These are phyloP conservation scores for Suillus weaverae DNA, from an alignment of 768 basidiomycete genomes.

Conservation along the genomic window DNA sequence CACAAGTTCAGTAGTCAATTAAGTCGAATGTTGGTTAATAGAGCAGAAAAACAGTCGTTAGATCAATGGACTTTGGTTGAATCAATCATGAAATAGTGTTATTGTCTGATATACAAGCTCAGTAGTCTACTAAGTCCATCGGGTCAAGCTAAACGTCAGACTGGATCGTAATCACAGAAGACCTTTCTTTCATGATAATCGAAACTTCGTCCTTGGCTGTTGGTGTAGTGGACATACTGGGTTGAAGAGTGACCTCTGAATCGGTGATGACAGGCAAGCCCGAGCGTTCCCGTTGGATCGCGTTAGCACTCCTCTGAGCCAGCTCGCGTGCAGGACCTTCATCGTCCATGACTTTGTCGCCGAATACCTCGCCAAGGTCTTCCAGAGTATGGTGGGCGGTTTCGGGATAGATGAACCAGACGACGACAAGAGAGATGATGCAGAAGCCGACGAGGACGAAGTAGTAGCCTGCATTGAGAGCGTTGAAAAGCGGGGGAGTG, in stretches of 20 bases:
- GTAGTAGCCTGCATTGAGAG: conserved; percentile 48
- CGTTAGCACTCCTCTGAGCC: conserved; percentile 16
- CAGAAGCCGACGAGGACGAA: conserved; percentile 51
- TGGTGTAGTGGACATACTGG: not conserved
- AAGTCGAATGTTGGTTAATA: not conserved
- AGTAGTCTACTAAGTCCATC: not conserved
- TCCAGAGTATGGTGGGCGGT: conserved; percentile 48
- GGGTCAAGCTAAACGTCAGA: not conserved
- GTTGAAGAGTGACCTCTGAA: conserved; percentile 26
- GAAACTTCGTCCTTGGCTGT: conserved; percentile 20
- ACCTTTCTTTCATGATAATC: not conserved
- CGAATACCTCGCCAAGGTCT: conserved; percentile 50
- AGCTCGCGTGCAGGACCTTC: conserved; percentile 20
- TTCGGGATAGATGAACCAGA: conserved; percentile 51
- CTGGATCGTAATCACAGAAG: not conserved
- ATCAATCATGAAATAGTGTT: not conserved
- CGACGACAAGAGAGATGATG: conserved; percentile 43
- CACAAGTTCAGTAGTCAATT: not conserved
- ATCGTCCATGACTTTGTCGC: conserved; percentile 33
- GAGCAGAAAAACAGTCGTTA: not conserved
- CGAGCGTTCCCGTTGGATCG: conserved; percentile 12
- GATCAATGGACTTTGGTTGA: not conserved
- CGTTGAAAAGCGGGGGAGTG: conserved; percentile 60
- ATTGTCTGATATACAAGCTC: not conserved
- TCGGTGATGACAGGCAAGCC: conserved; percentile 20